phyloP scores from a whole-genome alignment of 768 basidiomycete species.

The Rhizopogon vesiculosus region DNA sequence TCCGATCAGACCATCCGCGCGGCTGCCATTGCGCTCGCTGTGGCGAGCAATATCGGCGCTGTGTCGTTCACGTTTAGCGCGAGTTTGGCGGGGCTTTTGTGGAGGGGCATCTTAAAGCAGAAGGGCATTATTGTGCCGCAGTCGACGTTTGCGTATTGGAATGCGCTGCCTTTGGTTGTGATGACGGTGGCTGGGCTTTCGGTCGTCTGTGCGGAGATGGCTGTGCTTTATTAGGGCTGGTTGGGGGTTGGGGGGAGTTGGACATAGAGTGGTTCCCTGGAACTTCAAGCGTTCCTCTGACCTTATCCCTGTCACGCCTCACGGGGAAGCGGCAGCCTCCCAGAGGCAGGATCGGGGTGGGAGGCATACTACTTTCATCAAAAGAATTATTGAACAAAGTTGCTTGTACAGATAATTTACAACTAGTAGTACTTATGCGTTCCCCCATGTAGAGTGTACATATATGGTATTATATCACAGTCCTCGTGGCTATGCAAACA shows the following conservation, averaged over 20 bases:
- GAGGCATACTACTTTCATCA: no score
- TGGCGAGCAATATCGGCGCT: slow-evolving; percentile 88
- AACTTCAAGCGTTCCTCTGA: no score
- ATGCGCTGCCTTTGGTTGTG: slow-evolving; percentile 55
- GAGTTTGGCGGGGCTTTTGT: slow-evolving; percentile 84
- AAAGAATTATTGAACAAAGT: no score
- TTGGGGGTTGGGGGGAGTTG: no score
- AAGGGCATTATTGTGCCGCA: slow-evolving; percentile 65
- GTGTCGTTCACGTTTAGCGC: slow-evolving; percentile 87
- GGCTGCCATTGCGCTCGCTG: slow-evolving; percentile 70
- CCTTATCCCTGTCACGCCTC: no score
- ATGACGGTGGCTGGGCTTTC: slow-evolving; percentile 65
- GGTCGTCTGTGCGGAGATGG: slow-evolving; percentile 76
- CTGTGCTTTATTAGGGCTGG: slow-evolving; percentile 35
- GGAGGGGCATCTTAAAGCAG: slow-evolving; percentile 68
- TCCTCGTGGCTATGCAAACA: no score
- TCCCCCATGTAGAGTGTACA: no score
- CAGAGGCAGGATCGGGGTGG: neutral
- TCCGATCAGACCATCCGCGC: slow-evolving; percentile 37
- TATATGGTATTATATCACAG: no score
- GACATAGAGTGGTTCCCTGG: no score
- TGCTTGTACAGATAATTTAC: no score
- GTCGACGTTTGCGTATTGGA: slow-evolving; percentile 67
- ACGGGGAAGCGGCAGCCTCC: no score
- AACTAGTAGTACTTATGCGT: no score